These are phyloP conservation scores for Iberis pinnata DNA, from an alignment of 345 rosid genomes.

Conservation along the genomic window DNA sequence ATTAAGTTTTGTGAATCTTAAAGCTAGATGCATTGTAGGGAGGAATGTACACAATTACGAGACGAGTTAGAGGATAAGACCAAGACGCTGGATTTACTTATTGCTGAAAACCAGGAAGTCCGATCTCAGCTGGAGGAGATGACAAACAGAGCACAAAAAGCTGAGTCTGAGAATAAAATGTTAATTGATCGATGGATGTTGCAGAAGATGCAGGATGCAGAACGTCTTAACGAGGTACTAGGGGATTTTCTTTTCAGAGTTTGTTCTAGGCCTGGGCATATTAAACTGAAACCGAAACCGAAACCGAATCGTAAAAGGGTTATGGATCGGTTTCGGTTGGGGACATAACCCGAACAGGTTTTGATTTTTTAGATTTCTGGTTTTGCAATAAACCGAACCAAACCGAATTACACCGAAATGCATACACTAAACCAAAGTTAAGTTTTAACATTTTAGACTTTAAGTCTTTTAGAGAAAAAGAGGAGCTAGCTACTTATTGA, in stretches of 20 bases:
- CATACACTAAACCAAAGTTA: too few relatives aligned
- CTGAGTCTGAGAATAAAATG: conserved; percentile 86
- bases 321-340: too few relatives aligned
- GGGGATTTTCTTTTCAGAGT: not conserved
- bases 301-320: too few relatives aligned
- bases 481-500: too few relatives aligned
- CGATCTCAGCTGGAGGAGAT: conserved; percentile 54
- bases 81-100: conserved; percentile 51
- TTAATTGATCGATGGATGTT: conserved; percentile 93
- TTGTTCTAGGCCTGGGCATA: too few relatives aligned
- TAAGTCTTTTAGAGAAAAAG: too few relatives aligned
- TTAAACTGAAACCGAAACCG: too few relatives aligned
- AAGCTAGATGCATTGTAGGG: conserved; percentile 37
- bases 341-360: too few relatives aligned
- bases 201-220: conserved; percentile 97
- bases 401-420: too few relatives aligned
- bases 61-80: conserved; percentile 59
- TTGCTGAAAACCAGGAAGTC: conserved; percentile 54
- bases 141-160: conserved; percentile 57
- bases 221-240: conserved; percentile 92
- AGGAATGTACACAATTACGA: conserved; percentile 49
- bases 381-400: too few relatives aligned
- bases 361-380: too few relatives aligned
- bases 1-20: conserved; percentile 6
- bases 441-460: too few relatives aligned